phyloP scores from a whole-genome alignment of 768 basidiomycete genomes.

The Kwoniella dejecticola region DNA sequence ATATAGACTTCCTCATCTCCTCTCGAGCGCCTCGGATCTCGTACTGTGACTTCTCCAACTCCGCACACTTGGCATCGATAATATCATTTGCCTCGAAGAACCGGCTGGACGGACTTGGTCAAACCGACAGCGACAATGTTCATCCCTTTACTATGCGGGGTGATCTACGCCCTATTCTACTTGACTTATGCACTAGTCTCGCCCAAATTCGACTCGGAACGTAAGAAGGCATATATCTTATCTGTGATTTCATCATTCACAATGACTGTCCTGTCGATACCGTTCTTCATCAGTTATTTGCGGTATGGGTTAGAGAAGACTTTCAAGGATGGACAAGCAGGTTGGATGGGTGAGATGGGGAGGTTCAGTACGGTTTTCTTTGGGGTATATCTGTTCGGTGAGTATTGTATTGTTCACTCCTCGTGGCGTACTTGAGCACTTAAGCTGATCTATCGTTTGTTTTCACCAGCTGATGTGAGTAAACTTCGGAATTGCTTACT shows the following conservation, averaged over 20 bases:
- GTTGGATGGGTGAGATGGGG: slow-evolving; percentile 41
- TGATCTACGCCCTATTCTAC: slow-evolving; percentile 1
- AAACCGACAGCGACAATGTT: background rate
- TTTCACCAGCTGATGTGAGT: slow-evolving; percentile 47
- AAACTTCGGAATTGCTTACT: background rate
- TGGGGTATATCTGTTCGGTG: slow-evolving; percentile 60
- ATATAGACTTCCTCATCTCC: too few relatives aligned
- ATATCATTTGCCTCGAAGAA: too few relatives aligned
- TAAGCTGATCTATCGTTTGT: too few relatives aligned
- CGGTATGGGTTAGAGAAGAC: slow-evolving; percentile 45
- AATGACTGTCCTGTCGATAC: slow-evolving; percentile 59
- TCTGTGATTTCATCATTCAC: slow-evolving; percentile 57
- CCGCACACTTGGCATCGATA: too few relatives aligned
- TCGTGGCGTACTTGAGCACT: too few relatives aligned
- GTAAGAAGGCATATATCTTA: slow-evolving; percentile 62
- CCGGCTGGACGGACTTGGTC: too few relatives aligned
- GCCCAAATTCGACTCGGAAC: slow-evolving; percentile 52
- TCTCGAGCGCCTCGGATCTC: too few relatives aligned
- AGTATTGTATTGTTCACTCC: slow-evolving; percentile 25
- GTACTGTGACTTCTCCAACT: too few relatives aligned
- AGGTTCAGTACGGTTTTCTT: slow-evolving; percentile 56
- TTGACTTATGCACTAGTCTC: slow-evolving; percentile 53
- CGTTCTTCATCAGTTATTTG: slow-evolving; percentile 56
- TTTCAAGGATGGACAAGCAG: slow-evolving; percentile 40
- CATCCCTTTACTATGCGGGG: background rate